A percentile compares a stretch with the other conserved stretches of the same genome.
Evolutionary conservation across 495 filamentous ascomycete genomes (phyloP).

Genomic region (Aspergillus coremiiformis): DNA sequence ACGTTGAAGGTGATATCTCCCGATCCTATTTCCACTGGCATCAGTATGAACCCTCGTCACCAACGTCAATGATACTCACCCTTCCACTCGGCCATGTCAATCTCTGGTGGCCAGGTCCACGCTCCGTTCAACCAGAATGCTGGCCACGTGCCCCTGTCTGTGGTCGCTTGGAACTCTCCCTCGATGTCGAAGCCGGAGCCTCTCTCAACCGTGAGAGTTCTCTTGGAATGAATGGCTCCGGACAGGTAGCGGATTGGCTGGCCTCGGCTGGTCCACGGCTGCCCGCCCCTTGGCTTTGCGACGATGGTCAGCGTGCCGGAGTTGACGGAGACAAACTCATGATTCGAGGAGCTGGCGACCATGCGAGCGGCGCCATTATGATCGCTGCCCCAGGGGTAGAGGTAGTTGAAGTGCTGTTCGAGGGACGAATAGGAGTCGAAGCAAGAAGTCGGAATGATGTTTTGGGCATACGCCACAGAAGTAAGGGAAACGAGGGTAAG

Average conservation of each 20-base stretch:
- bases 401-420: constrained; percentile 45
- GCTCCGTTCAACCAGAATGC: constrained; percentile 55
- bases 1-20: constrained; percentile 56
- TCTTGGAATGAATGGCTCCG: constrained; percentile 23
- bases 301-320: constrained; percentile 18
- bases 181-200: constrained; percentile 19
- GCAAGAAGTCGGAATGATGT: constrained; percentile 46
- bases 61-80: neutral
- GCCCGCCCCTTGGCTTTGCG: constrained; percentile 35
- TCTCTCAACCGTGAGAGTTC: constrained; percentile 17
- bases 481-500: constrained; percentile 2
- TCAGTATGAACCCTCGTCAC: neutral
- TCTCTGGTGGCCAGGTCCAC: constrained; percentile 51
- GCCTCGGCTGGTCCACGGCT: constrained; percentile 40
- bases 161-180: constrained; percentile 44
- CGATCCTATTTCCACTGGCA: constrained; percentile 22
- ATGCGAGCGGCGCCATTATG: constrained; percentile 55
- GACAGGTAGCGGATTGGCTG: constrained; percentile 40
- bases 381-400: constrained; percentile 41
- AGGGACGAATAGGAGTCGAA: constrained; percentile 47
- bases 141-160: constrained; percentile 48
- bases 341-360: constrained; percentile 44
- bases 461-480: constrained; percentile 16
- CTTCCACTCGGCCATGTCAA: constrained; percentile 58
- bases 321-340: constrained; percentile 46